These are phyloP conservation scores for Hyaloscypha variabilis DNA, from an alignment of 495 filamentous ascomycete species.

Conservation along the genomic window DNA sequence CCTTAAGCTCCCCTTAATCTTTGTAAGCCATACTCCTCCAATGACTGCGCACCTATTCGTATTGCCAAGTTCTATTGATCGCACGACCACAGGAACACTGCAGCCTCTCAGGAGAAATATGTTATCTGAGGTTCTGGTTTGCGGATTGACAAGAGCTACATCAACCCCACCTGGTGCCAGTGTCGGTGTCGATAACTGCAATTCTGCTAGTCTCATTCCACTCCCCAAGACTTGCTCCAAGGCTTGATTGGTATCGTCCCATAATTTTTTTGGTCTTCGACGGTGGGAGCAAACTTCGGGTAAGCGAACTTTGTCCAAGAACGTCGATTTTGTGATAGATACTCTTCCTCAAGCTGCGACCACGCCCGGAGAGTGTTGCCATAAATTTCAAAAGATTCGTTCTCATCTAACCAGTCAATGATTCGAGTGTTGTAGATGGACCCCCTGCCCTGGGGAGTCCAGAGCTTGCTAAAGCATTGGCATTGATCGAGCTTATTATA, in stretches of 20 bases:
- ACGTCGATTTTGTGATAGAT: background rate
- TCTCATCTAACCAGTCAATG: constrained; percentile 4
- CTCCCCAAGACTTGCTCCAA: background rate
- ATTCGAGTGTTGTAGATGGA: background rate
- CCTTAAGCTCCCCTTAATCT: too few species aligned
- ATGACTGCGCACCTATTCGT: background rate
- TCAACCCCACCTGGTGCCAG: background rate
- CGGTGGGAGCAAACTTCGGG: too few species aligned
- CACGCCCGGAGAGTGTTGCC: background rate
- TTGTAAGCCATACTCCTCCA: background rate
- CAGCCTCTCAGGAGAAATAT: background rate
- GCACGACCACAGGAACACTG: background rate
- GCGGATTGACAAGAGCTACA: background rate
- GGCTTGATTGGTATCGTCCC: background rate
- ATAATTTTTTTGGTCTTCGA: background rate
- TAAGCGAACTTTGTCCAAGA: background rate
- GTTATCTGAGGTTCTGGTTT: background rate
- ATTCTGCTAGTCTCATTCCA: constrained; percentile 4
- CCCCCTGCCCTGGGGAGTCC: background rate
- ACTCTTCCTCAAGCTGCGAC: background rate
- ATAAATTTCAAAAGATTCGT: constrained; percentile 1
- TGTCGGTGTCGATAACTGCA: background rate
- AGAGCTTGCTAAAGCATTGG: background rate
- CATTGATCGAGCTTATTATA: background rate
- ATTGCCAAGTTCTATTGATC: background rate